Conservation (phyloP, 192 early-diverging fungal species). For the Coemansia sp. region DNA sequence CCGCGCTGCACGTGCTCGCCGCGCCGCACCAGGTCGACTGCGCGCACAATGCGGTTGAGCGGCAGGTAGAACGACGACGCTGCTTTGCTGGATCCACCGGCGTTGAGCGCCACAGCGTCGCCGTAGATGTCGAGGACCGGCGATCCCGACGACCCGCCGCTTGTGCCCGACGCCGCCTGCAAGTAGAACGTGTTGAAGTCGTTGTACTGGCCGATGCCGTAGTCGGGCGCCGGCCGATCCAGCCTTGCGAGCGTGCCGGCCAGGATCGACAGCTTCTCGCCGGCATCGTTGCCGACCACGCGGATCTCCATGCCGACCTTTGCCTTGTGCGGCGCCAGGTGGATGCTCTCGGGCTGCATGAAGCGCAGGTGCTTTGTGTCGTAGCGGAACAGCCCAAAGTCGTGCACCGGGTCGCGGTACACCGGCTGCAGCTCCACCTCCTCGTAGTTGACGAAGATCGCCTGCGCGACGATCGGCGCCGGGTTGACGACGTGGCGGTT, state of each 20-base stretch:
- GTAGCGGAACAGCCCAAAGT: slow-evolving; percentile 82
- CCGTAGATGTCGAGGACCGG: slow-evolving; percentile 83
- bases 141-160: slow-evolving; percentile 77
- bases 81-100: slow-evolving; percentile 67
- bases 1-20: slow-evolving; percentile 68
- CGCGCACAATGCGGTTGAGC: slow-evolving; percentile 69
- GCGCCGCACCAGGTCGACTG: slow-evolving; percentile 62
- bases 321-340: slow-evolving; percentile 71
- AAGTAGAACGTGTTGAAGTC: slow-evolving; percentile 88
- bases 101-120: slow-evolving; percentile 76
- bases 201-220: slow-evolving; percentile 73
- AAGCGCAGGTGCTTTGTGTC: slow-evolving; percentile 60
- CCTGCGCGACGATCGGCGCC: slow-evolving; percentile 71
- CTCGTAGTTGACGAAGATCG: slow-evolving; percentile 75
- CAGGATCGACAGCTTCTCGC: slow-evolving; percentile 79
- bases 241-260: slow-evolving; percentile 74
- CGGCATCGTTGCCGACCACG: slow-evolving; percentile 79
- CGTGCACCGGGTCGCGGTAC: slow-evolving; percentile 81
- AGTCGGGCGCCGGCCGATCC: slow-evolving; percentile 76
- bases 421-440: slow-evolving; percentile 74
- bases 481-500: slow-evolving; percentile 81
- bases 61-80: slow-evolving; percentile 77
- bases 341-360: slow-evolving; percentile 39
- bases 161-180: slow-evolving; percentile 75
- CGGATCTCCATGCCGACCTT: slow-evolving; percentile 79